Conservation (phyloP, 2,329 filamentous ascomycete genomes). For the Beauveria caledonica region DNA sequence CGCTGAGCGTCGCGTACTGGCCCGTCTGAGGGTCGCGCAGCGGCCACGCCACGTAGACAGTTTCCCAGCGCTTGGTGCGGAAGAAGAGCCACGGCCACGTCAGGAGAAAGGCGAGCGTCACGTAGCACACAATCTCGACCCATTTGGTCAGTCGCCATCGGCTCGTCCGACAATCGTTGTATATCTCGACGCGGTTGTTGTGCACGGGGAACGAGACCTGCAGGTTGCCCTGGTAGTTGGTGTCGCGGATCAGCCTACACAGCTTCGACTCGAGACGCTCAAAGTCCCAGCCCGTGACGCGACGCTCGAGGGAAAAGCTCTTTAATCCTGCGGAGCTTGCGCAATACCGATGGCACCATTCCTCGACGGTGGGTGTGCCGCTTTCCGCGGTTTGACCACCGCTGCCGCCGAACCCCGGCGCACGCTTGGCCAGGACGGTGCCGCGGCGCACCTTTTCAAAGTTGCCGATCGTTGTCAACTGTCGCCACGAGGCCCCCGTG, state of each 20-base stretch:
- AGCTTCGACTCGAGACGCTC: constrained; percentile 43
- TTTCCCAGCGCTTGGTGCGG: constrained; percentile 58
- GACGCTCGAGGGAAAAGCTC: constrained; percentile 42
- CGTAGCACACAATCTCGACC: constrained; percentile 56
- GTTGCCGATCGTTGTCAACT: constrained; percentile 46
- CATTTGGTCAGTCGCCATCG: constrained; percentile 55
- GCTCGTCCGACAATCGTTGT: constrained; percentile 55
- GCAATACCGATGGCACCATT: constrained; percentile 65
- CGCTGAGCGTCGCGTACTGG: constrained; percentile 45
- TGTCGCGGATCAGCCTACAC: constrained; percentile 48
- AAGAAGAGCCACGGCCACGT: constrained; percentile 64
- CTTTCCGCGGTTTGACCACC: constrained; percentile 20
- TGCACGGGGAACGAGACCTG: constrained; percentile 51
- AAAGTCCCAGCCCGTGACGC: constrained; percentile 53
- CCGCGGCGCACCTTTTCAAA: constrained; percentile 57
- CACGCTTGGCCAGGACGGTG: constrained; percentile 45
- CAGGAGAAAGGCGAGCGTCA: constrained; percentile 61
- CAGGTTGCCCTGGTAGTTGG: constrained; percentile 59
- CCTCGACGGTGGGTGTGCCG: constrained; percentile 27
- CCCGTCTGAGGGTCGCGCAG: constrained; percentile 18
- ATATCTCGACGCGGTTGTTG: constrained; percentile 51
- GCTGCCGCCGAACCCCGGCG: constrained; percentile 33
- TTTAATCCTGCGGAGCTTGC: constrained; percentile 50
- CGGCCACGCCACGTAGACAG: constrained; percentile 52
- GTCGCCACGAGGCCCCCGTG: constrained; percentile 31